phyloP scores from a whole-genome alignment of 2,329 filamentous ascomycete genomes.

The Zasmidium citrigriseum region DNA sequence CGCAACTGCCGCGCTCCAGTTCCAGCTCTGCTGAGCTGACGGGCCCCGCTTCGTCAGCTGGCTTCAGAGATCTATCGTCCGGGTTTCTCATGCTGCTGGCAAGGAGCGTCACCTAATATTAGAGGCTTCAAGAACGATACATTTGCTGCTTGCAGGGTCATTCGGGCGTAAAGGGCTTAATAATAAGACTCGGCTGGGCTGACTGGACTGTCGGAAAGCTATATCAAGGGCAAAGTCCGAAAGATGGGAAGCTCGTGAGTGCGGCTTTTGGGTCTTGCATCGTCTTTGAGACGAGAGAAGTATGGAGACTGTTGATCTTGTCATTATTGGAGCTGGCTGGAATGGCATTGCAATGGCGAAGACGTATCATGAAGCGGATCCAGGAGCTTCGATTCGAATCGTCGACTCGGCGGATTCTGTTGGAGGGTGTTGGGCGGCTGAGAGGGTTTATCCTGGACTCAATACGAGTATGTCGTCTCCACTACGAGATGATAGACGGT shows the following conservation, averaged over 20 bases:
- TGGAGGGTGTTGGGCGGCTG: conserved; percentile 69
- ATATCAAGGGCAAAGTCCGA: no score
- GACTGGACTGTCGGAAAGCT: no score
- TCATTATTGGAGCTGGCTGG: conserved; percentile 31
- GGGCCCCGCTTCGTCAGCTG: no score
- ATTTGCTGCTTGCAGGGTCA: no score
- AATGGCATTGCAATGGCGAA: conserved; percentile 49
- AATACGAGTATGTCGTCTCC: conserved; percentile 46
- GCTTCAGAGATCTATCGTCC: no score
- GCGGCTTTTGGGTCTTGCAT: not conserved
- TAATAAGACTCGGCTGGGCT: no score
- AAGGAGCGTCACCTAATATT: no score
- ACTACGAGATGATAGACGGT: not conserved
- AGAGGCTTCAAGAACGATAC: no score
- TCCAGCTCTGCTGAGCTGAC: not conserved
- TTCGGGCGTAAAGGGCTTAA: no score
- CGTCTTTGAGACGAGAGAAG: conserved; percentile 35
- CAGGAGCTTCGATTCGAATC: conserved; percentile 41
- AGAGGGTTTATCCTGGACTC: conserved; percentile 66
- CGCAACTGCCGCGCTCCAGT: not conserved
- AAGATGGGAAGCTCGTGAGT: no score
- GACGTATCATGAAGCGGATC: conserved; percentile 46
- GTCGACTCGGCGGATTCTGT: conserved; percentile 33
- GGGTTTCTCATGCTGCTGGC: no score
- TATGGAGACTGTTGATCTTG: conserved; percentile 2